A percentile compares a stretch with the other conserved stretches of the same genome.
phyloP scores from a whole-genome alignment of 2,329 filamentous ascomycete genomes.

The Phialophora macrospora region DNA sequence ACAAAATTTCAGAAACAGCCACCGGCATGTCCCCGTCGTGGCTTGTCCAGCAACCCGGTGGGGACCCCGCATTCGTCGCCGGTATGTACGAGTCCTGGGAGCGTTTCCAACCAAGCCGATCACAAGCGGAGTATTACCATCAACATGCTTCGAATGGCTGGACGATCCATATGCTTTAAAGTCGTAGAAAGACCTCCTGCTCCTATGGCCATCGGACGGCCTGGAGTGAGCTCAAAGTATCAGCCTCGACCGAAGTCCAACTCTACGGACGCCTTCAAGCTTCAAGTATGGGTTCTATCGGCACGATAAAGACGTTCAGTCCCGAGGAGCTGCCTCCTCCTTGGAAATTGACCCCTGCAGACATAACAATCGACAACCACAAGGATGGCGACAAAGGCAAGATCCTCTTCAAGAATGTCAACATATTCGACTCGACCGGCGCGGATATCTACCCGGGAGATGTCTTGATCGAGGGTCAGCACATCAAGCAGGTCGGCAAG shows the following conservation, averaged over 20 bases:
- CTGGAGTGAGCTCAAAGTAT: not conserved
- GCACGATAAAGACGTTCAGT: not conserved
- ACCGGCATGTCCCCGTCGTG: conserved; percentile 7
- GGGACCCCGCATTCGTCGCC: conserved; percentile 4
- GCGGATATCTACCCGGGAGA: conserved; percentile 19
- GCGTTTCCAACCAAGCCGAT: not conserved
- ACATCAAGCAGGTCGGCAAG: conserved; percentile 18
- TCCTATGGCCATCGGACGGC: not conserved
- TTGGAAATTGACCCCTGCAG: conserved; percentile 12
- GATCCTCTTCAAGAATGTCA: conserved; percentile 24
- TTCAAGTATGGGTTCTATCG: conserved; percentile 13
- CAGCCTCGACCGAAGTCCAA: not conserved
- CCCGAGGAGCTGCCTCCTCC: conserved; percentile 11
- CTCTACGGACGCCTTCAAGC: not conserved
- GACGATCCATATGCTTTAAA: conserved; percentile 2
- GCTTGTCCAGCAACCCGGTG: not conserved
- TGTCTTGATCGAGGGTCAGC: conserved; percentile 20
- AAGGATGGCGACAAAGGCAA: conserved; percentile 22
- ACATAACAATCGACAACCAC: conserved; percentile 21
- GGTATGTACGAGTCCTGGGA: not conserved
- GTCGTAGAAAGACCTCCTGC: not conserved
- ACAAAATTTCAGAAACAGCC: not conserved
- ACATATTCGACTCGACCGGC: conserved; percentile 21
- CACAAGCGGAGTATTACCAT: conserved; percentile 3
- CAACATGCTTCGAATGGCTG: not conserved